Conservation (phyloP, 306 rosid genomes). For the Vicia villosa region DNA sequence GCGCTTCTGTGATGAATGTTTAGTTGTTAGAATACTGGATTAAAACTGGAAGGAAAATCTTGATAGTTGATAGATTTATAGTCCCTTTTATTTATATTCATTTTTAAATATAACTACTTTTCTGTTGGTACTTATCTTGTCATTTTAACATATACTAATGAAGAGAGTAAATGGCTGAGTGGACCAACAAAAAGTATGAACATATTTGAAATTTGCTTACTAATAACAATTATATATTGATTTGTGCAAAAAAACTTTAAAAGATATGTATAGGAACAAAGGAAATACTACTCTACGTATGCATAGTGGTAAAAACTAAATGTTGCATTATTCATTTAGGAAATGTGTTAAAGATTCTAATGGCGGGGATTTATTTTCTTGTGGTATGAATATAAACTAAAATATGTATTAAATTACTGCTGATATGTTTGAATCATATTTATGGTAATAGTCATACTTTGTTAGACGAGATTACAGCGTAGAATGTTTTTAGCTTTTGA, state of each 20-base stretch:
- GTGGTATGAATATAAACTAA: background rate
- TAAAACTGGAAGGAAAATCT: too few species aligned
- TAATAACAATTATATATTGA: too few species aligned
- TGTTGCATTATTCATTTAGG: background rate
- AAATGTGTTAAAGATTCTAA: background rate
- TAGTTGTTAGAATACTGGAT: too few species aligned
- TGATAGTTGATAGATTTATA: too few species aligned
- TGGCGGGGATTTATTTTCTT: too few species aligned
- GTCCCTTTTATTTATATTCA: too few species aligned
- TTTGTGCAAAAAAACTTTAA: too few species aligned
- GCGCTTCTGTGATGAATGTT: too few species aligned
- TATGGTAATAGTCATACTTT: background rate
- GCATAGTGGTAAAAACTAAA: background rate
- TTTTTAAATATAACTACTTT: too few species aligned
- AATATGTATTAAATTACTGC: conserved; percentile 6
- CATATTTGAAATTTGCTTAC: too few species aligned
- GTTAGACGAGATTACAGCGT: background rate
- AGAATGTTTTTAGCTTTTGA: background rate
- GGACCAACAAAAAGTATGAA: background rate
- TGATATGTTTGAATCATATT: background rate
- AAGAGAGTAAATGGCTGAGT: background rate
- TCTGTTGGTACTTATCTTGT: too few species aligned
- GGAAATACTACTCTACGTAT: background rate
- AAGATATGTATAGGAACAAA: background rate
- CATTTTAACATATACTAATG: too few species aligned